Base-by-base conservation (phyloP, 139 green algal genomes). In the Auxenochlorella pyrenoidosa region DNA sequence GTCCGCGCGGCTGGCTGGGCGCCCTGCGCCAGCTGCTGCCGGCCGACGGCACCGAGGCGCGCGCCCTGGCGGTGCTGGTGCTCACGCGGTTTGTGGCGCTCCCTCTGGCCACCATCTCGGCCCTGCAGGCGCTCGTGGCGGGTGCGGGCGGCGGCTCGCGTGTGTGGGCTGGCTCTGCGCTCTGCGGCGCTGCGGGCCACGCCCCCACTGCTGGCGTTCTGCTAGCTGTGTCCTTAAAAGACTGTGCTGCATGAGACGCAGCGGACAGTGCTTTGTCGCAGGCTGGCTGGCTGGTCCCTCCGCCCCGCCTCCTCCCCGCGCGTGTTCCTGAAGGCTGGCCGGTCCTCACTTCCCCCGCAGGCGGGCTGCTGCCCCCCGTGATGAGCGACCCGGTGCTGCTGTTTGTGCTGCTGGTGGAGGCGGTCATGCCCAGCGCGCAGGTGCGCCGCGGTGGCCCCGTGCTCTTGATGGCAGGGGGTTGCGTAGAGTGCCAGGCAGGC, bases 401-500 rank as follows among this genome's bases (percentile, higher is more conserved):
- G 18, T 85, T 95, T 54, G 90, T 93, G 70, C 68, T 93, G 72
- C 85, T 87, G 63, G 81, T 91, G 30, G 83, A 95, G 81, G 82
- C 85, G 12, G 89, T 90, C 21, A 96, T 96, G 93, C 93, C 93
- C 18, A 91, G 88, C 15, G 93, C 93, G 8, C 92, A 95, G 82
- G 82, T 86, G 82, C 75, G 44, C 28, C 21, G n/a, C 0, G n/a
- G n/a, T n/a, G n/a, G n/a, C n/a, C n/a, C n/a, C n/a, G n/a, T n/a
- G n/a, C n/a, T n/a, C n/a, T n/a, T n/a, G n/a, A n/a, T n/a, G n/a
- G n/a, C n/a, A n/a, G n/a, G n/a, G n/a, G n/a, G n/a, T n/a, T n/a
- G n/a, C n/a, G n/a, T n/a, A n/a, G n/a, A n/a, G n/a, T n/a, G n/a
- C n/a, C n/a, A n/a, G n/a, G n/a, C n/a, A n/a, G n/a, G n/a, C n/a